phyloP scores from a whole-genome alignment of 805 yeast species.

The Tetrapisispora phaffii region DNA sequence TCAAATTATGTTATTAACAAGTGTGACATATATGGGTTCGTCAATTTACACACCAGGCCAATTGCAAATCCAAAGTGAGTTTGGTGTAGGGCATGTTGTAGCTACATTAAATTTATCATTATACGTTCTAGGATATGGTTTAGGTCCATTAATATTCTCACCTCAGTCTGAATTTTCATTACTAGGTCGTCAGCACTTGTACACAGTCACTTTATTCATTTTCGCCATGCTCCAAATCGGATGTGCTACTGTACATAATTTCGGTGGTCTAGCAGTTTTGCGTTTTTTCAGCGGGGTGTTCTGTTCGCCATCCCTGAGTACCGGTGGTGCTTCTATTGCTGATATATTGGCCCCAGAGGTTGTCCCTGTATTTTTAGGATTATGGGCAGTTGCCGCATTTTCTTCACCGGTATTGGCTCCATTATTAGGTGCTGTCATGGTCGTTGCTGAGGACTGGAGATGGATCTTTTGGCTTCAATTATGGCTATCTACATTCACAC shows the following conservation, averaged over 20 bases:
- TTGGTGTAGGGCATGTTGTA: constrained; percentile 35
- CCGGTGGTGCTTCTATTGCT: constrained; percentile 49
- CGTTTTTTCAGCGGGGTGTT: constrained; percentile 47
- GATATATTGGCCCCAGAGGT: constrained; percentile 38
- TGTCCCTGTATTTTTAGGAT: constrained; percentile 38
- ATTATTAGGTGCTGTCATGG: constrained; percentile 43
- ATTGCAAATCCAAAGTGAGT: constrained; percentile 35
- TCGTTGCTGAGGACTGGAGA: constrained; percentile 41
- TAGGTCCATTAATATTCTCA: constrained; percentile 50
- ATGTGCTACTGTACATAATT: constrained; percentile 40
- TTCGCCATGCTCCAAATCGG: constrained; percentile 48
- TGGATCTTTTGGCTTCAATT: constrained; percentile 46
- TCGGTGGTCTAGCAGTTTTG: constrained; percentile 41
- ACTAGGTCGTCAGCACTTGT: constrained; percentile 45
- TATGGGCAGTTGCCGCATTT: constrained; percentile 46
- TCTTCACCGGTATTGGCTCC: constrained; percentile 52
- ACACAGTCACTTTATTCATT: constrained; percentile 36
- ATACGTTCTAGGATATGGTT: constrained; percentile 51
- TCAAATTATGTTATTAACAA: constrained; percentile 38
- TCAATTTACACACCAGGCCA: constrained; percentile 47
- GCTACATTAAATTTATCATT: constrained; percentile 44
- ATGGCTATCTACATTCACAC: constrained; percentile 32
- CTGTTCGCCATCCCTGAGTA: constrained; percentile 46
- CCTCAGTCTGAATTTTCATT: constrained; percentile 49
- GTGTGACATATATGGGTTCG: constrained; percentile 47